These are phyloP conservation scores for Chaetothyriales sp. DNA, from an alignment of 2,329 filamentous ascomycete species.

Conservation along the genomic window DNA sequence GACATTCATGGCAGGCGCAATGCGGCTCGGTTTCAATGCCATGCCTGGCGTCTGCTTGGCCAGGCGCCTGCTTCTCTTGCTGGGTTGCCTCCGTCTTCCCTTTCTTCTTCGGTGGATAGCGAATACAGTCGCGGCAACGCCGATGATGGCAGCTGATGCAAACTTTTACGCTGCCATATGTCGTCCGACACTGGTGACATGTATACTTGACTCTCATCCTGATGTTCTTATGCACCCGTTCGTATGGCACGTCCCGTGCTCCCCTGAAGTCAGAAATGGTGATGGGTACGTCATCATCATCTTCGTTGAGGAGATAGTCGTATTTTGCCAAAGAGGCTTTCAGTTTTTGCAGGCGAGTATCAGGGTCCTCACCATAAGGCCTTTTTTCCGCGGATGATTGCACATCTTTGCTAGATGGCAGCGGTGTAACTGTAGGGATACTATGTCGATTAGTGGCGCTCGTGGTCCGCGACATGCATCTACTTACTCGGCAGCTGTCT, in stretches of 20 bases:
- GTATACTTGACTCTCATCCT: slow-evolving; percentile 37
- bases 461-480: background rate
- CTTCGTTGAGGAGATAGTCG: background rate
- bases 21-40: background rate
- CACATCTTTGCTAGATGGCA: background rate
- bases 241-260: slow-evolving; percentile 18
- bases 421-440: background rate
- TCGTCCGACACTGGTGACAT: slow-evolving; percentile 66
- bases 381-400: background rate
- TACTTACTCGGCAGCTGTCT: background rate
- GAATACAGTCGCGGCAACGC: slow-evolving; percentile 65
- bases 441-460: background rate
- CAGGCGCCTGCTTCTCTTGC: background rate
- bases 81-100: slow-evolving; percentile 22
- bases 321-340: background rate
- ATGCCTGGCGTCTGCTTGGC: background rate
- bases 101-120: slow-evolving; percentile 54
- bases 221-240: slow-evolving; percentile 31
- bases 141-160: slow-evolving; percentile 65
- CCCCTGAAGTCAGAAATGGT: background rate
- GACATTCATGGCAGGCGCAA: slow-evolving; percentile 13
- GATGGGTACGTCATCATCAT: background rate
- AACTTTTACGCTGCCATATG: slow-evolving; percentile 56
- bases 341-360: background rate
- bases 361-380: background rate